phyloP scores from a whole-genome alignment of 2,329 filamentous ascomycete genomes.

The Orbilia quercus region DNA sequence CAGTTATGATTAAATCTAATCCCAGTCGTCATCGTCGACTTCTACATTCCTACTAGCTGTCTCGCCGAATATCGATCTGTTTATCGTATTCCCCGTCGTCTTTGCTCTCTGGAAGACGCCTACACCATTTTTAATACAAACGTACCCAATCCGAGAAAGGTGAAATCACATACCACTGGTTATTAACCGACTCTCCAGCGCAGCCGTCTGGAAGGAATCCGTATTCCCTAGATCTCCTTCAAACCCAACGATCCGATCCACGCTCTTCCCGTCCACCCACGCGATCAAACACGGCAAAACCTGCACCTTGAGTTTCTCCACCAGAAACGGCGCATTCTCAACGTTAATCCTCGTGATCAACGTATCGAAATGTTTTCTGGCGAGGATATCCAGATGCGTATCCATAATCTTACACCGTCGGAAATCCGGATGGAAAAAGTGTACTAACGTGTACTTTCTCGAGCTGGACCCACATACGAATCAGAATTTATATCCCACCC shows the following conservation, averaged over 20 bases:
- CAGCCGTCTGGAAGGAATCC: conserved; percentile 69
- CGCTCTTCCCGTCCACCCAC: conserved; percentile 69
- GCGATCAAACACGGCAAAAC: conserved; percentile 71
- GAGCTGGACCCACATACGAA: conserved; percentile 37
- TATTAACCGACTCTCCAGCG: conserved; percentile 69
- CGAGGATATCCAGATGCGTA: conserved; percentile 65
- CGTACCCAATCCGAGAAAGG: not conserved
- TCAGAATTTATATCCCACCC: not conserved
- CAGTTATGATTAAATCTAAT: conserved; percentile 21
- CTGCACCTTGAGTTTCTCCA: conserved; percentile 70
- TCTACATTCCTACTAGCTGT: conserved; percentile 40
- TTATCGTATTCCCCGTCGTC: conserved; percentile 46
- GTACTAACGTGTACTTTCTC: conserved; percentile 63
- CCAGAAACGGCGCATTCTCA: conserved; percentile 71
- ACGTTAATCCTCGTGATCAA: conserved; percentile 71
- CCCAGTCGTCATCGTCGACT: conserved; percentile 53
- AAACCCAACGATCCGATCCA: conserved; percentile 71
- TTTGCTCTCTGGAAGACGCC: conserved; percentile 55
- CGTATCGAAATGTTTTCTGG: conserved; percentile 71
- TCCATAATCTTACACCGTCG: conserved; percentile 64
- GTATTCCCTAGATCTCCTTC: conserved; percentile 69
- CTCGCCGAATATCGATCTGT: conserved; percentile 48
- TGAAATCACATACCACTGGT: conserved; percentile 62
- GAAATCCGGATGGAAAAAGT: conserved; percentile 65
- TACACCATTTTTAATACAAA: conserved; percentile 6